Conservation (phyloP, 345 rosid genomes). For the Balakata baccata region DNA sequence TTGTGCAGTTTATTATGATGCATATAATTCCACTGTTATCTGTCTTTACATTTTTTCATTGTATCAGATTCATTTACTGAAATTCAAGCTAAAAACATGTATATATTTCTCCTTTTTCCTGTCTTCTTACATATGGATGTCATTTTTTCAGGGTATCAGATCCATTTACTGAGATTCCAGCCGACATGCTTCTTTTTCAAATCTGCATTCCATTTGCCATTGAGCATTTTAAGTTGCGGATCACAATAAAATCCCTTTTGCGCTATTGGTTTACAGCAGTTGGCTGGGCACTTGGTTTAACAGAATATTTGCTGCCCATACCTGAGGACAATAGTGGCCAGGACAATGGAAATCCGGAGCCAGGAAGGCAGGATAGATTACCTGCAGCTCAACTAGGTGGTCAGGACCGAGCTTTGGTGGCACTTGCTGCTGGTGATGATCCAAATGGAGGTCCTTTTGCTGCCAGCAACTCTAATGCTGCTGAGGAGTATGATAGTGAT, state of each 20-base stretch:
- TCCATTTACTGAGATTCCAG: conserved; percentile 98
- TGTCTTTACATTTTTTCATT: not conserved
- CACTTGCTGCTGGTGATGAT: conserved; percentile 49
- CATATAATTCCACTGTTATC: not conserved
- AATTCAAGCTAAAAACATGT: too few species aligned
- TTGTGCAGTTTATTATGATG: conserved; percentile 1
- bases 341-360: conserved; percentile 72
- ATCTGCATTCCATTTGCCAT: conserved; percentile 96
- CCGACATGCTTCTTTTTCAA: conserved; percentile 96
- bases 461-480: conserved; percentile 37
- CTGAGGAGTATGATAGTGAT: conserved; percentile 71
- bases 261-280: conserved; percentile 88
- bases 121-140: conserved; percentile 3
- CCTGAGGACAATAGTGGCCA: conserved; percentile 71
- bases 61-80: too few species aligned
- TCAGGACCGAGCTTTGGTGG: conserved; percentile 63
- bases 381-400: conserved; percentile 54
- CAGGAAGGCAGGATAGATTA: conserved; percentile 66
- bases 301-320: conserved; percentile 78
- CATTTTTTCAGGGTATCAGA: conserved; percentile 72
- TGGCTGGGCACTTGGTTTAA: conserved; percentile 90
- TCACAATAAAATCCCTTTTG: conserved; percentile 82
- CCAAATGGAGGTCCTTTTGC: conserved; percentile 43
- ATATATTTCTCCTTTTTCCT: not conserved
- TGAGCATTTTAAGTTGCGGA: conserved; percentile 85